These are phyloP conservation scores for Cryphonectria naterciae DNA, from an alignment of 2,329 filamentous ascomycete genomes.

Conservation along the genomic window DNA sequence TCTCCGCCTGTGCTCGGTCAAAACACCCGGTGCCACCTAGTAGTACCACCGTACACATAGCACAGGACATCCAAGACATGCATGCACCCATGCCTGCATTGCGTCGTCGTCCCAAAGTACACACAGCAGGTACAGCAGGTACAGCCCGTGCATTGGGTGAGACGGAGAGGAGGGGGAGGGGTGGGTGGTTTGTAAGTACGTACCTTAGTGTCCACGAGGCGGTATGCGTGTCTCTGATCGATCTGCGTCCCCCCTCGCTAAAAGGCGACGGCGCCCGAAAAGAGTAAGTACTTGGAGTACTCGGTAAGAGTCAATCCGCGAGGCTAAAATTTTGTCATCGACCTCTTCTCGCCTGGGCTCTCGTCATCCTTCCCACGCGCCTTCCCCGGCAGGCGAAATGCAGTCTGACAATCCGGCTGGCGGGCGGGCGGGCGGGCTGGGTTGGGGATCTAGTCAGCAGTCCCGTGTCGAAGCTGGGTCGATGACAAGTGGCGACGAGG, in stretches of 20 bases:
- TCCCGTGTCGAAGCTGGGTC: background rate
- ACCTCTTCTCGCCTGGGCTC: too few relatives aligned
- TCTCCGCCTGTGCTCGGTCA: background rate
- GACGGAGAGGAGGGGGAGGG: background rate
- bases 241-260: background rate
- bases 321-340: background rate
- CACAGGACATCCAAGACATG: slow-evolving; percentile 12
- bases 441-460: background rate
- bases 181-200: background rate
- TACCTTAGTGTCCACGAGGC: background rate
- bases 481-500: background rate
- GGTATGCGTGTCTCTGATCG: slow-evolving; percentile 18
- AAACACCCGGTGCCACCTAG: background rate
- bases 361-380: background rate
- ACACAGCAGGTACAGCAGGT: background rate
- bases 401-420: background rate
- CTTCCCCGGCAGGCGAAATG: background rate
- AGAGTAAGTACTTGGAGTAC: background rate
- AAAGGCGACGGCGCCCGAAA: background rate
- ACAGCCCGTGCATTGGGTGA: slow-evolving; percentile 3
- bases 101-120: slow-evolving; percentile 1
- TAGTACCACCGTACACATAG: background rate
- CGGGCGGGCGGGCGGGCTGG: background rate
- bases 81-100: background rate
- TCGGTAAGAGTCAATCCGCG: background rate